Conservation (phyloP, 2,329 filamentous ascomycete genomes). For the Aspergillus pseudoterreus region DNA sequence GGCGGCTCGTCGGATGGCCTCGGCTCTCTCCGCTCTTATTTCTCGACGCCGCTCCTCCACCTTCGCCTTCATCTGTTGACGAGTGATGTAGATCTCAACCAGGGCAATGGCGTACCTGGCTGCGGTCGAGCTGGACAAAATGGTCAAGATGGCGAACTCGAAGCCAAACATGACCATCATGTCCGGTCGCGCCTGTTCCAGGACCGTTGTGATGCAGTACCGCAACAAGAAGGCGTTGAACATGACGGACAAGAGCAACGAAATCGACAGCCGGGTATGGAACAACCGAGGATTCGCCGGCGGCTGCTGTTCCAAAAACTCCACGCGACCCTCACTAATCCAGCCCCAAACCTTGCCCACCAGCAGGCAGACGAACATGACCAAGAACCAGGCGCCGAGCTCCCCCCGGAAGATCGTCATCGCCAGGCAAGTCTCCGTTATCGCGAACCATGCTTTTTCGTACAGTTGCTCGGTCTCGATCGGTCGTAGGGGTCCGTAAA, state of each 20-base stretch:
- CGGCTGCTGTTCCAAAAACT: constrained; percentile 91
- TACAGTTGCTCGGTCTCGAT: constrained; percentile 97
- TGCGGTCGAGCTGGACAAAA: constrained; percentile 75
- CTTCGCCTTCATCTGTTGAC: constrained; percentile 67
- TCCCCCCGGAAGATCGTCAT: constrained; percentile 99
- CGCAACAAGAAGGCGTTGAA: constrained; percentile 78
- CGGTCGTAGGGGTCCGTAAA: constrained; percentile 84
- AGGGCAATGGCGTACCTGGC: constrained; percentile 76
- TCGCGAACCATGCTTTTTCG: constrained; percentile 96
- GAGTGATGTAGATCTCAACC: constrained; percentile 70
- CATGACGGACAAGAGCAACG: constrained; percentile 70
- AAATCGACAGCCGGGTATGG: constrained; percentile 75
- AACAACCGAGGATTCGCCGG: constrained; percentile 84
- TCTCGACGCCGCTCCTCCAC: constrained; percentile 66
- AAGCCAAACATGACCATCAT: constrained; percentile 99
- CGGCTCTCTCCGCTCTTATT: constrained; percentile 53
- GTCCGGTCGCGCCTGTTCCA: constrained; percentile 83
- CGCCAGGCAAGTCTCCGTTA: constrained; percentile 92
- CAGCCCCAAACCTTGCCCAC: constrained; percentile 98
- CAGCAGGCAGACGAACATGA: constrained; percentile 92
- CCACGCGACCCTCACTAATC: constrained; percentile 93
- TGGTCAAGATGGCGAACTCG: constrained; percentile 84
- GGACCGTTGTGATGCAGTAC: constrained; percentile 77
- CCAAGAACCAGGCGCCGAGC: constrained; percentile 87
- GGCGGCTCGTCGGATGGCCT: constrained; percentile 40